Base-by-base conservation (phyloP, 2,329 filamentous ascomycete genomes). In the Aureobasidium subglaciale region DNA sequence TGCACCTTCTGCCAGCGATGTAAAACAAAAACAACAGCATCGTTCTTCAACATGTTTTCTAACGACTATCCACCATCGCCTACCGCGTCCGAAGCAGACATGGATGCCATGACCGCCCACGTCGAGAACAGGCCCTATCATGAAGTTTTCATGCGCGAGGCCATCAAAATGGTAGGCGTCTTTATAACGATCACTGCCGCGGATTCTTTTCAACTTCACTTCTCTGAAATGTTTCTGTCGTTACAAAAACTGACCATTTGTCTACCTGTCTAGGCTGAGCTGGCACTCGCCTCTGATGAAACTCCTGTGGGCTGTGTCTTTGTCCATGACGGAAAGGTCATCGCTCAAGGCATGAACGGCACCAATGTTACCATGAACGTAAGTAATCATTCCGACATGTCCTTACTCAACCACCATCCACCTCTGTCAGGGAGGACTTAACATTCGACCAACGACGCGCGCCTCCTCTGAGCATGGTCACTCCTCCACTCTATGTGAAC, bases 241-340 rank as follows among this genome's bases (percentile, higher is more conserved):
- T n/a, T n/a, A n/a, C n/a, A n/a, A n/a, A n/a, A n/a, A n/a, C 38
- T 54, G 15, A 42, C 29, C 13, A 24, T n/a, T 5, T 68, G 6
- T 27, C 29, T 38, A 15, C 16, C 32, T 34, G 8, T 38, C 25
- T 18, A 95, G 89, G 93, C 90, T 57, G 86, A 92, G 65, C 81
- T 90, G 61, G 93, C 95, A 20, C 82, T 99, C 46, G 76, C 77
- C 63, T 88, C 83, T 59, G 91, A 95, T 63, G 93, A 99, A 74
- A 97, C 95, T 1, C 93, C 93, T 1, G 93, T 99, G 18, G 95
- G 93, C 46, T 99, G 93, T 71, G 90, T 99, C 29, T 84, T 99
- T 53, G 91, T 97, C 20, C 81, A 90, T 67, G 73, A 88, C 25
- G 85, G 84, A 61, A 78, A 83, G 62, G 80, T 96, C 60, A 90